Evolutionary conservation across 768 basidiomycete species (phyloP).

Genomic region (Auriscalpium orientale): DNA sequence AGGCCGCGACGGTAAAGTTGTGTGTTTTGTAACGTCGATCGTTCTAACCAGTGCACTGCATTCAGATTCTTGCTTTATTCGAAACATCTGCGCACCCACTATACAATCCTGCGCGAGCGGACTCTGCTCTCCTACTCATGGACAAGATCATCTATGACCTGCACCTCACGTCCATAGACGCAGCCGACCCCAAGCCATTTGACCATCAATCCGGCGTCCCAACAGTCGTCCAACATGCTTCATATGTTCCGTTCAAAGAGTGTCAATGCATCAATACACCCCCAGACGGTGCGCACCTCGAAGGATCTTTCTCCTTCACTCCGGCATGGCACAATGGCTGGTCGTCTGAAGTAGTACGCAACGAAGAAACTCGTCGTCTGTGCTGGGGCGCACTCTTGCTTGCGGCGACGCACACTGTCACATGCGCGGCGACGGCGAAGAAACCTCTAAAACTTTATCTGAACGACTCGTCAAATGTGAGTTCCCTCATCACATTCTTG

Average conservation of each 20-base stretch:
- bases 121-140: constrained; percentile 45
- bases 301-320: constrained; percentile 31
- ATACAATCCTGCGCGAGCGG: constrained; percentile 48
- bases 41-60: neutral
- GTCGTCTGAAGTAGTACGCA: constrained; percentile 45
- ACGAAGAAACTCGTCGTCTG: constrained; percentile 67
- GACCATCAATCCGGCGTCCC: constrained; percentile 41
- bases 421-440: constrained; percentile 58
- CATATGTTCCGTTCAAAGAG: constrained; percentile 16
- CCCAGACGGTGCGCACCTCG: constrained; percentile 24
- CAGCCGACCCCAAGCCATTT: constrained; percentile 44
- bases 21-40: neutral
- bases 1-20: constrained; percentile 57
- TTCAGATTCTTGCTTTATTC: constrained; percentile 67
- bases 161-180: constrained; percentile 50
- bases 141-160: constrained; percentile 59
- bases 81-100: constrained; percentile 69
- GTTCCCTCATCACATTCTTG: constrained; percentile 16
- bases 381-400: constrained; percentile 71
- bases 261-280: constrained; percentile 37
- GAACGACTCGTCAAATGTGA: constrained; percentile 60
- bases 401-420: constrained; percentile 58
- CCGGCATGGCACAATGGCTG: constrained; percentile 59
- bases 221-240: constrained; percentile 27
- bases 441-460: constrained; percentile 51